Evolutionary conservation across 208 protist species (phyloP).

Genomic region (Trypanosomatidae sp.): DNA sequence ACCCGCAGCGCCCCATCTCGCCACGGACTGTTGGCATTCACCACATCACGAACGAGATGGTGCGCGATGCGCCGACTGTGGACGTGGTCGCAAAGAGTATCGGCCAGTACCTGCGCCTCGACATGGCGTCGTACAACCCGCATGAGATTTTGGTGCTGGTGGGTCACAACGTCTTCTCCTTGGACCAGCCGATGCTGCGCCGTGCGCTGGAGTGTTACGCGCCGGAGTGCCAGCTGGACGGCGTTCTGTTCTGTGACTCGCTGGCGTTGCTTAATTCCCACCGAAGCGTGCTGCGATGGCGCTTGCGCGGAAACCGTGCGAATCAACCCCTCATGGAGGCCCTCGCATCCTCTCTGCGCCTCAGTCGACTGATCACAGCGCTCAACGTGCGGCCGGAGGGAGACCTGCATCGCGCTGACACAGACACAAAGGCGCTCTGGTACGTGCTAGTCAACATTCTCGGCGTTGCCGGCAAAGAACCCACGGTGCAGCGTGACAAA

Average conservation of each 20-base stretch:
- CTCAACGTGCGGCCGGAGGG: conserved; percentile 66
- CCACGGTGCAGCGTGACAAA: conserved; percentile 44
- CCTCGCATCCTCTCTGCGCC: conserved; percentile 62
- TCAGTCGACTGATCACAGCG: conserved; percentile 61
- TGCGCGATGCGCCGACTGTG: conserved; percentile 55
- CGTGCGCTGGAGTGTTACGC: conserved; percentile 50
- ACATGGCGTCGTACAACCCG: conserved; percentile 31
- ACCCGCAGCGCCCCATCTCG: conserved; percentile 66
- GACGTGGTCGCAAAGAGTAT: conserved; percentile 56
- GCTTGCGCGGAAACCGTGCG: conserved; percentile 8
- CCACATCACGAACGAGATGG: conserved; percentile 81
- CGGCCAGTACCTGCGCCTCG: conserved; percentile 65
- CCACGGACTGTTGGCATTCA: conserved; percentile 73
- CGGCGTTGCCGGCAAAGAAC: conserved; percentile 29
- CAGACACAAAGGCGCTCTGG: conserved; percentile 85
- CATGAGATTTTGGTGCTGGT: conserved; percentile 76
- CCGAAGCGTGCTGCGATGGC: conserved; percentile 8
- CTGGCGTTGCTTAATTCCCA: conserved; percentile 44
- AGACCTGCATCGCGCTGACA: conserved; percentile 79
- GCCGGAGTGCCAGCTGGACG: conserved; percentile 39
- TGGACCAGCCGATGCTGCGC: conserved; percentile 87
- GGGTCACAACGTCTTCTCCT: conserved; percentile 81
- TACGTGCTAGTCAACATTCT: conserved; percentile 74
- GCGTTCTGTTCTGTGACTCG: conserved; percentile 85
- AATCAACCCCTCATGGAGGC: conserved; percentile 52